phyloP scores from a whole-genome alignment of 2,329 filamentous ascomycete genomes.

The Fusarium equiseti region DNA sequence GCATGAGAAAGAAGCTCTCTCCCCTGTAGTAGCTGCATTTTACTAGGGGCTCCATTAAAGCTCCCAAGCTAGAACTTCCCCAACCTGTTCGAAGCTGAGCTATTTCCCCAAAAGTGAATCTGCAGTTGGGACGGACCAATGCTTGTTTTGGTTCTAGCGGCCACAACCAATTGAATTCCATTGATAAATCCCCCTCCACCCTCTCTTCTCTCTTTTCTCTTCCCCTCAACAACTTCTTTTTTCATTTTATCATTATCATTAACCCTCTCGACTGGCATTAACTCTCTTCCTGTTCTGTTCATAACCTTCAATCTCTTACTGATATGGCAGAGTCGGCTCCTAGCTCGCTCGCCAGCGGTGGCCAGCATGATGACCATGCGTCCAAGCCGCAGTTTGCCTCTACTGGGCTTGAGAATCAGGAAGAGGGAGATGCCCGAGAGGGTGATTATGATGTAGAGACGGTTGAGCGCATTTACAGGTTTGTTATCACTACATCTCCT shows the following conservation, averaged over 20 bases:
- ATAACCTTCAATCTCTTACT: not conserved
- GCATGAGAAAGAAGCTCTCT: not conserved
- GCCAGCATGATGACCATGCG: slow-evolving; percentile 46
- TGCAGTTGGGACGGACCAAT: slow-evolving; percentile 18
- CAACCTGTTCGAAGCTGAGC: slow-evolving; percentile 11
- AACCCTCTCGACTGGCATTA: slow-evolving; percentile 41
- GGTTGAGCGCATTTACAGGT: slow-evolving; percentile 66
- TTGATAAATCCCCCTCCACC: slow-evolving; percentile 33
- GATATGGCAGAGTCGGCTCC: slow-evolving; percentile 58
- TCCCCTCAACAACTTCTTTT: slow-evolving; percentile 25
- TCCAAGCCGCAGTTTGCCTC: slow-evolving; percentile 40
- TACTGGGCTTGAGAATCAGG: slow-evolving; percentile 45
- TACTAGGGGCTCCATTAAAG: slow-evolving; percentile 18
- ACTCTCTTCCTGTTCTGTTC: slow-evolving; percentile 35
- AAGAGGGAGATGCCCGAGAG: slow-evolving; percentile 50
- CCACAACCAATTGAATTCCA: slow-evolving; percentile 28
- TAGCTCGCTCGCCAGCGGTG: slow-evolving; percentile 50
- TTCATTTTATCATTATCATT: not conserved
- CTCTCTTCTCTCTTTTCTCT: slow-evolving; percentile 7
- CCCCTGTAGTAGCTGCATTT: slow-evolving; percentile 13
- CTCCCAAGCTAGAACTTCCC: slow-evolving; percentile 21
- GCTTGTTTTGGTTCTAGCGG: slow-evolving; percentile 40
- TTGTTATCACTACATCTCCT: not conserved
- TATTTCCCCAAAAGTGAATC: slow-evolving; percentile 24
- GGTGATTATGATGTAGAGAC: slow-evolving; percentile 63